Evolutionary conservation across 352 stramenopile genomes (phyloP), one percentile per base, ranked within the genome.

Genomic region (Globisporangium parvum): DNA sequence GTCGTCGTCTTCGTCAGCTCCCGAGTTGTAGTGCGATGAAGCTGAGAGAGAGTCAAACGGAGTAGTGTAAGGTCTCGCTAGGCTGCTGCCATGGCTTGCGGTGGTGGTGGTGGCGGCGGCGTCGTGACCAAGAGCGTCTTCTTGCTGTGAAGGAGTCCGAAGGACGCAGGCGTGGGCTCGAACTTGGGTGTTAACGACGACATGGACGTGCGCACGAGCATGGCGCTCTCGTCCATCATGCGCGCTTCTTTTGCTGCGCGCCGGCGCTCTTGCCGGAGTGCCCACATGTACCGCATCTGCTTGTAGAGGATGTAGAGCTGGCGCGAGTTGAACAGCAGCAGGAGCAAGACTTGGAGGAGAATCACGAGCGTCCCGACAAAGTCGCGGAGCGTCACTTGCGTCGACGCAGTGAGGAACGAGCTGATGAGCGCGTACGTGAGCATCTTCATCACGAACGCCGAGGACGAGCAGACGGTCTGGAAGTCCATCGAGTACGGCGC

Each of bases 371-470:
- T 87, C 23, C 67, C 77, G 12, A 87, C 67, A 23, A 85, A 77
- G 31, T 87, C 62, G 28, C 80, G 75, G 47, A 88, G 59, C 5
- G 55, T 54, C n/a, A 52, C 58, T 8, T 85, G 66, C 15, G 71
- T 76, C 14, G 69, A 70, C 21, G 73, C 62, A 17, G 75, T 86
- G n/a, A 90, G 61, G 50, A 90, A 90, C 37, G 71, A 81, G 35
- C 73, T 86, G 63, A 90, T 87, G n/a, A 90, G 73, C 41, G 77
- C 80, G 59, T 90, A 90, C 41, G 80, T 90, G 53, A 88, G 62
- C 73, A 90, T 90, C 62, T 90, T 90, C 73, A 90, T 85, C n/a
- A 90, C 55, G 56, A 88, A 90, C 17, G 80, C 80, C 6, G 71
- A 78, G 17, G 77, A 76, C 26, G 80, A 80, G 63, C 77, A 87